Base-by-base conservation (phyloP, 1,139 yeast species). In the Lodderomyces margitis region DNA sequence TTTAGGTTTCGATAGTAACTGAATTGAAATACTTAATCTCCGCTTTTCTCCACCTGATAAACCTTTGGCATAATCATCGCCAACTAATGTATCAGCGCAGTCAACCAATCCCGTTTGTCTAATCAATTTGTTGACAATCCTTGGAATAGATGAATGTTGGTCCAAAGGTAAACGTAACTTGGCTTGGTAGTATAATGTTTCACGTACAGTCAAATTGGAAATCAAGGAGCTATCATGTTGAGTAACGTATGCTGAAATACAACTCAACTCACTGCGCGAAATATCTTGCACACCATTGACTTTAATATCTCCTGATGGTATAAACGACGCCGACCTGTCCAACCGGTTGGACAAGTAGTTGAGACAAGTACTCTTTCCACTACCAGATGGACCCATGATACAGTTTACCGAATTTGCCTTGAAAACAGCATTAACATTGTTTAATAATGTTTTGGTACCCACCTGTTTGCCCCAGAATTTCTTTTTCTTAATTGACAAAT, bases 341-440 rank as follows among this genome's bases (percentile, higher is more conserved):
- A 83, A 58, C 45, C 95, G 68, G 17, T 83, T 80, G 11, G 94
- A 81, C 34, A 87, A 66, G 38, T 74, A 66, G 53, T 84, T 87
- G 43, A 87, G 63, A 23, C 87, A 60, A 0, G 95, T 83, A 0
- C 94, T 82, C 56, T 87, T 87, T 3, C 95, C 96, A 5, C 89
- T 81, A 0, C 95, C 95, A 1, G 94, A 85, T 0, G 95, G 95
- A 0, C 96, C 96, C 84, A 87, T 80, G 28, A 87, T 85, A 0
- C 86, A 92, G 61, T 87, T 87, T n/a, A 87, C 70, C 36, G 78
- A 70, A 4, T 84, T 60, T 2, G 86, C 78, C 32, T 68, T 62
- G 58, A 87, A 87, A 5, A 56, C 54, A 0, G 89, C 88, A 46
- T 70, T 64, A 6, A 87, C 64, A 16, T 74, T 64, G 31, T 75